Conservation (phyloP, 1,139 yeast genomes). For the Magnusiomyces paraingens region DNA sequence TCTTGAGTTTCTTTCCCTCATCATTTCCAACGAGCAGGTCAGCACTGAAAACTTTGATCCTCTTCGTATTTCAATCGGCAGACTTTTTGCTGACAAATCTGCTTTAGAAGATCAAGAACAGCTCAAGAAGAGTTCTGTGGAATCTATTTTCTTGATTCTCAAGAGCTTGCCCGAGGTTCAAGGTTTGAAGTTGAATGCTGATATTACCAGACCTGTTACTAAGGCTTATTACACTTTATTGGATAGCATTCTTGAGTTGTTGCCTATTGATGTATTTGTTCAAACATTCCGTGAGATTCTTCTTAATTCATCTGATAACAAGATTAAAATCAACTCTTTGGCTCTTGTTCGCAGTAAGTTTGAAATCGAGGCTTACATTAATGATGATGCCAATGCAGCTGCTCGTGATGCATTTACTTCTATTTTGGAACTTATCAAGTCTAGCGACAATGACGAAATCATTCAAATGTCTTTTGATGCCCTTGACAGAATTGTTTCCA, state of each 20-base stretch:
- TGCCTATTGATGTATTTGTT: conserved; percentile 71
- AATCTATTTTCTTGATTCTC: conserved; percentile 20
- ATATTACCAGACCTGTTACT: conserved; percentile 7
- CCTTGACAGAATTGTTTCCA: conserved; percentile 53
- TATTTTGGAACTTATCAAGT: conserved; percentile 26
- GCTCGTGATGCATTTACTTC: conserved; percentile 28
- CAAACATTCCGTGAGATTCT: conserved; percentile 55
- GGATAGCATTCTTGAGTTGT: conserved; percentile 54
- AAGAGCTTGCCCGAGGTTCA: conserved; percentile 9
- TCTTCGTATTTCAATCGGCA: conserved; percentile 25
- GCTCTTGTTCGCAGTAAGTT: conserved; percentile 63
- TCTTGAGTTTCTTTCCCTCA: conserved; percentile 38
- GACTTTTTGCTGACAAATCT: conserved; percentile 12
- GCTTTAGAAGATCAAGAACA: conserved; percentile 14
- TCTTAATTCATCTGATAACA: conserved; percentile 28
- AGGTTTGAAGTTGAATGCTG: conserved; percentile 4
- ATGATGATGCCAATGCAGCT: conserved; percentile 33
- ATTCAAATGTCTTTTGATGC: conserved; percentile 68
- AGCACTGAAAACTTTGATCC: conserved; percentile 28
- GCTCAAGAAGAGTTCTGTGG: conserved; percentile 18
- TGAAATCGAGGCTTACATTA: conserved; percentile 36
- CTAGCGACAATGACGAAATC: conserved; percentile 43
- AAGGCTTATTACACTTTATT: conserved; percentile 41
- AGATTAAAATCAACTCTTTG: conserved; percentile 34
- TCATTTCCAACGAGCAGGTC: conserved; percentile 26